phyloP scores from a whole-genome alignment of 2,329 filamentous ascomycete genomes.

The Apiospora marii region DNA sequence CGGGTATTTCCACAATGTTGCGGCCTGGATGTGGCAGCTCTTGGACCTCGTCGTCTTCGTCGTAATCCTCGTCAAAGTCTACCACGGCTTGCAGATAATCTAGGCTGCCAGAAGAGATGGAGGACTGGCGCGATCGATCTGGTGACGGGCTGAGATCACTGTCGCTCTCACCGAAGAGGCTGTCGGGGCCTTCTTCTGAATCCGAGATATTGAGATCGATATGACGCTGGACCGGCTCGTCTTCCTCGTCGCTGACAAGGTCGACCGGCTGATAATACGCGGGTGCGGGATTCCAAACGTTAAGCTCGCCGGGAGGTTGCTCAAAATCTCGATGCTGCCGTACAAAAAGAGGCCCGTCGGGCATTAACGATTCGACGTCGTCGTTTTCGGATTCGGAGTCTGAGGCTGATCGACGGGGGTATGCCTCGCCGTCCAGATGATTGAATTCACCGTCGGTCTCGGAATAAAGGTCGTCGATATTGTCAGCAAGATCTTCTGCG shows the following conservation, averaged over 20 bases:
- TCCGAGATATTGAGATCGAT: slow-evolving; percentile 25
- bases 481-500: background rate
- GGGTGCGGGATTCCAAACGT: background rate
- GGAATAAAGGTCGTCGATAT: background rate
- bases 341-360: slow-evolving; percentile 18
- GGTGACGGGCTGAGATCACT: slow-evolving; percentile 8
- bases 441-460: background rate
- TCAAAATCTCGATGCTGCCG: background rate
- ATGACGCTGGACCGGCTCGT: background rate
- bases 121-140: background rate
- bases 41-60: slow-evolving; percentile 3
- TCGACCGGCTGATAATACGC: slow-evolving; percentile 11
- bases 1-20: background rate
- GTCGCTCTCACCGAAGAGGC: background rate
- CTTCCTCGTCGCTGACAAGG: slow-evolving; percentile 19
- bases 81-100: background rate
- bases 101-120: background rate
- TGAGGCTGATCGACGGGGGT: background rate
- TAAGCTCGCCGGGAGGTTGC: background rate
- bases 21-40: background rate
- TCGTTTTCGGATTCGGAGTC: slow-evolving; percentile 9
- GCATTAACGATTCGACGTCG: slow-evolving; percentile 3
- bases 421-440: background rate
- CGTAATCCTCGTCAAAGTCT: background rate
- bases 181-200: slow-evolving; percentile 23